phyloP scores from a whole-genome alignment of 805 yeast species.

The Lachancea quebecensis region DNA sequence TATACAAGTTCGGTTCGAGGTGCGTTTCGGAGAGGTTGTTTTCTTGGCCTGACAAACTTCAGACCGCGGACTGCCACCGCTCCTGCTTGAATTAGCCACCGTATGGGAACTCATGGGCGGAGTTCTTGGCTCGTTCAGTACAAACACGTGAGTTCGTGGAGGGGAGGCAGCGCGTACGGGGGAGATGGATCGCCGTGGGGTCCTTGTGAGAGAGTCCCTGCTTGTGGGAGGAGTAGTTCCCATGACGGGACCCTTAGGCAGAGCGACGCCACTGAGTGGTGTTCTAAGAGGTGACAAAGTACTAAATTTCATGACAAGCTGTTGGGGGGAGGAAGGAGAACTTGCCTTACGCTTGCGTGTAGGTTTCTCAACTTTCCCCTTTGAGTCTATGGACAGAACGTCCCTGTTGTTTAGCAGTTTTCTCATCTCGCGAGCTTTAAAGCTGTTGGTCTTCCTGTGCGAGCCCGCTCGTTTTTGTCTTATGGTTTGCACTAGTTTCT shows the following conservation, averaged over 20 bases:
- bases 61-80: background rate
- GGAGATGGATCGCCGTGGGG: background rate
- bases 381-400: slow-evolving; percentile 22
- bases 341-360: slow-evolving; percentile 4
- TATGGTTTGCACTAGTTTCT: slow-evolving; percentile 27
- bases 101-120: background rate
- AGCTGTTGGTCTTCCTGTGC: slow-evolving; percentile 33
- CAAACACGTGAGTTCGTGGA: slow-evolving; percentile 2
- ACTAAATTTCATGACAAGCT: slow-evolving; percentile 3
- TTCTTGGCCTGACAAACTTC: slow-evolving; percentile 15
- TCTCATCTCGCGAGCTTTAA: slow-evolving; percentile 31
- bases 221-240: too few relatives aligned
- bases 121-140: slow-evolving; percentile 4
- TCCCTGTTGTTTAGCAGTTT: slow-evolving; percentile 28
- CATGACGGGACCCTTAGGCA: too few relatives aligned
- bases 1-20: slow-evolving; percentile 55
- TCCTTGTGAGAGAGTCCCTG: too few relatives aligned
- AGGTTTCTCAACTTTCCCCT: slow-evolving; percentile 10
- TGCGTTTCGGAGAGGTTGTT: slow-evolving; percentile 11
- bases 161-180: slow-evolving; percentile 2
- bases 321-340: slow-evolving; percentile 7
- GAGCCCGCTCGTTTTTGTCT: slow-evolving; percentile 15
- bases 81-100: background rate
- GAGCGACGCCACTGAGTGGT: background rate
- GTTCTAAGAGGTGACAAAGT: background rate